phyloP scores from a whole-genome alignment of 768 basidiomycete species.

The Clavaria fumosa region DNA sequence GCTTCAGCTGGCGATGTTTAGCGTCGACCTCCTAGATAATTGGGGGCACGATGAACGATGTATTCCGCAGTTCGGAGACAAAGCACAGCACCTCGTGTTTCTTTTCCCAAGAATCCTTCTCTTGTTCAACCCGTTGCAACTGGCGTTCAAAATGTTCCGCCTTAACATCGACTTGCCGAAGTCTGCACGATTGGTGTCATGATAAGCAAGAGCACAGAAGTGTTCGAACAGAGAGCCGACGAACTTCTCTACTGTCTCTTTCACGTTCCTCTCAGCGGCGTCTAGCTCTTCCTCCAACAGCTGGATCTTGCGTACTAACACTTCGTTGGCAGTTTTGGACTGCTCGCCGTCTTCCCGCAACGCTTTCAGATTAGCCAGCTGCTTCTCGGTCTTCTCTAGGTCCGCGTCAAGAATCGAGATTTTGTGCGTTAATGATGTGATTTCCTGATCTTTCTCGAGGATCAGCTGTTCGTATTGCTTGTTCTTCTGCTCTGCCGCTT shows the following conservation, averaged over 20 bases:
- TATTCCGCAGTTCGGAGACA: too few species aligned
- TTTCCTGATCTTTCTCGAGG: conserved; percentile 75
- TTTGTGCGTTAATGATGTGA: conserved; percentile 62
- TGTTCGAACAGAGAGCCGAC: conserved; percentile 19
- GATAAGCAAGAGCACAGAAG: conserved; percentile 1
- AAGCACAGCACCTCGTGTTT: conserved; percentile 94
- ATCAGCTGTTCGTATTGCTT: conserved; percentile 62
- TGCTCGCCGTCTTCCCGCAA: conserved; percentile 51
- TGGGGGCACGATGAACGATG: too few species aligned
- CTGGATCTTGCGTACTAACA: conserved; percentile 67
- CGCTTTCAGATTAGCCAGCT: conserved; percentile 49
- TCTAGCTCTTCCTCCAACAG: conserved; percentile 94
- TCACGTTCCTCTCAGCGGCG: conserved; percentile 86
- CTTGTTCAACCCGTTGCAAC: conserved; percentile 71
- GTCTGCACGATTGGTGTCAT: conserved; percentile 30
- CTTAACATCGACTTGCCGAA: conserved; percentile 95
- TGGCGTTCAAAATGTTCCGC: conserved; percentile 97
- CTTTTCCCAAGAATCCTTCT: conserved; percentile 87
- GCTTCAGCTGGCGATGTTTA: conserved; percentile 62
- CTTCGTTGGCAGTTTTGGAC: conserved; percentile 58
- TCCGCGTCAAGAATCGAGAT: conserved; percentile 48
- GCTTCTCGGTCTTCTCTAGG: conserved; percentile 54
- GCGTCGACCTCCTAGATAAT: conserved; percentile 48
- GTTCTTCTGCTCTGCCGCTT: conserved; percentile 70
- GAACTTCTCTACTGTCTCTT: conserved; percentile 94